Evolutionary conservation across 176 grass and related monocot species (phyloP), one percentile per base, ranked within the genome.

Genomic region (Lolium multiflorum): DNA sequence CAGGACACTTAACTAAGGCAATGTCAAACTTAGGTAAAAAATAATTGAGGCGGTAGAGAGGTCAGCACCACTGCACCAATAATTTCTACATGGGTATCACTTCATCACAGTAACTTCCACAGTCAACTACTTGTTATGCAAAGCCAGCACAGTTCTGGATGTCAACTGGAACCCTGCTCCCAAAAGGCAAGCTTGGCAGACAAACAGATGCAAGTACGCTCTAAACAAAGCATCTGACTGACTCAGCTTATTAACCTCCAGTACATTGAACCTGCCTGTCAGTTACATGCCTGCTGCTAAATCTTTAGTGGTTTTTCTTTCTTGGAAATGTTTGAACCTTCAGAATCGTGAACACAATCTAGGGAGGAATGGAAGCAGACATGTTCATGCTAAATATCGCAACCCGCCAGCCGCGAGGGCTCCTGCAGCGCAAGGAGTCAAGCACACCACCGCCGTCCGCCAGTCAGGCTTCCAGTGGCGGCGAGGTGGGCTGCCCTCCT

Each of bases 331-430:
- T 28, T 48, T 80, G 26, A 39, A 71, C 60, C 64, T 35, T 21
- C 10, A 61, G 76, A 60, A 86, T 86, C 76, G 59, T 80, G 18
- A 71, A 61, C 24, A n/a, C 51, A 71, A 79, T 80, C 84, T 71
- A 86, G 17, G 37, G 51, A 60, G 65, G 2, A 12, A 28, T 80
- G 39, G 14, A 8, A 48, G 21, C 9, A 79, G 14, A 46, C 21
- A 46, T 47, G 8, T 61, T n/a, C 76, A 2, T 46, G 31, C 31
- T 35, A 35, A 35, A 35, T 35, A 35, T 35, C 31, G 31, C 31
- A 35, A 35, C 31, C 31, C 31, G 31, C 31, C 31, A 35, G 31
- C 31, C 31, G 31, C 31, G 31, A 35, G 31, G 31, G 31, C 31
- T 35, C 31, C 31, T 35, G 31, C 31, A 35, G 31, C 31, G 31